A percentile compares a stretch with the other conserved stretches of the same genome.
Evolutionary conservation across 768 basidiomycete genomes (phyloP).

Genomic region (Rhizopogon vesiculosus): DNA sequence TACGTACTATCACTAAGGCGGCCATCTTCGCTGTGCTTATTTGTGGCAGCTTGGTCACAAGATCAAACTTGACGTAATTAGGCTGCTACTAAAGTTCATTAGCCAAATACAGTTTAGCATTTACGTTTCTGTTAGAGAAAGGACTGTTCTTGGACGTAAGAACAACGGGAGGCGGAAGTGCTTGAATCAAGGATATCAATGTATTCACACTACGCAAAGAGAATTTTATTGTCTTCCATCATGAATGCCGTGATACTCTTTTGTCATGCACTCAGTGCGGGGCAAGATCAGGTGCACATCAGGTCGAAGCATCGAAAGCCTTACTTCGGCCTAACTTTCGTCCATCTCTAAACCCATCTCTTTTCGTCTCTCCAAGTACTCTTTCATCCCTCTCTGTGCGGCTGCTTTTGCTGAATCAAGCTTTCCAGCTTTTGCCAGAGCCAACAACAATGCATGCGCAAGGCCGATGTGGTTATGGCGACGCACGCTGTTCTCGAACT

Average conservation of each 20-base stretch:
- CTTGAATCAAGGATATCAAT: background rate
- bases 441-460: constrained; percentile 66
- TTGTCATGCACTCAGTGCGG: background rate
- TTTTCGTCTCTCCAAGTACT: constrained; percentile 36
- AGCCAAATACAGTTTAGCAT: too few species aligned
- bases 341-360: constrained; percentile 40
- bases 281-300: background rate
- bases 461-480: constrained; percentile 86
- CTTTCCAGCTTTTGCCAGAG: constrained; percentile 66
- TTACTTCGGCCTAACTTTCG: constrained; percentile 26
- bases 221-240: background rate
- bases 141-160: too few species aligned
- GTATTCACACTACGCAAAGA: background rate
- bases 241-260: background rate
- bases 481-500: constrained; percentile 88
- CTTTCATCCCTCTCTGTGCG: constrained; percentile 40
- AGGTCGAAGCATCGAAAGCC: background rate
- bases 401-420: constrained; percentile 47
- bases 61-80: too few species aligned
- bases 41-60: too few species aligned
- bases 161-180: too few species aligned
- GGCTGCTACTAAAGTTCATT: too few species aligned
- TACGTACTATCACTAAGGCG: background rate
- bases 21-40: too few species aligned
- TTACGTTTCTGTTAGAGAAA: too few species aligned